Base-by-base conservation (phyloP, 2,329 filamentous ascomycete genomes). In the Aspergillus sp. region DNA sequence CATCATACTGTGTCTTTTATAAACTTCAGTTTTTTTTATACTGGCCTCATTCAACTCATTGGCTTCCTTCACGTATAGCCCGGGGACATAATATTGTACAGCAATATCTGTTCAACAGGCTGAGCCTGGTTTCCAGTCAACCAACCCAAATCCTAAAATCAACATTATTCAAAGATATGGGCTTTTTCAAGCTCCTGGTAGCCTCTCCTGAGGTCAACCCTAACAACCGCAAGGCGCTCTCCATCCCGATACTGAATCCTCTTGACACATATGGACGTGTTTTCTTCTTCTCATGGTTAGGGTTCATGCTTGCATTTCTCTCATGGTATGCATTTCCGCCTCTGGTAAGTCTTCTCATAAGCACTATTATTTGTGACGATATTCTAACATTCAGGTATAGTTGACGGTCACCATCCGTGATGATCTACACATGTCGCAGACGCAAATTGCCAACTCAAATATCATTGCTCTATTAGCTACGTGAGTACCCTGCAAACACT, bases 321-420 rank as follows among this genome's bases (percentile, higher is more conserved):
- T 92, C 90, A 11, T 96, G 84, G 84, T 96, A 96, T 79, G 89
- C 92, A 2, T 96, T 96, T 75, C 90, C 92, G 63, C 92, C 92
- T 65, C 79, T 95, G 71, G 87, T 91, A 81, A 77, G 83, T 74
- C 51, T 17, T 12, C 22, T 33, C 22, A 17, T n/a, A 13, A 7
- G 13, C 7, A 8, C 17, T 27, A 27, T 20, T 19, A 37, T 54
- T 6, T 42, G 46, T 42, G 46, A 49, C 55, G 40, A 45, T 6
- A n/a, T 66, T 70, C 58, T 72, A 61, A 49, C 49, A 13, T 39
- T 20, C 20, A 48, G 17, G 33, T 41, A 17, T 62, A 86, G 81
- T 79, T 90, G 70, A 85, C 86, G 51, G 84, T 88, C 68, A 91
- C 90, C 27, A 96, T 96, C 78, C 88, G 88, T 71, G 80, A 87